Evolutionary conservation across 768 basidiomycete species (phyloP), one percentile per base, ranked within the genome.

Genomic region (Agaricus sinodeliciosus): DNA sequence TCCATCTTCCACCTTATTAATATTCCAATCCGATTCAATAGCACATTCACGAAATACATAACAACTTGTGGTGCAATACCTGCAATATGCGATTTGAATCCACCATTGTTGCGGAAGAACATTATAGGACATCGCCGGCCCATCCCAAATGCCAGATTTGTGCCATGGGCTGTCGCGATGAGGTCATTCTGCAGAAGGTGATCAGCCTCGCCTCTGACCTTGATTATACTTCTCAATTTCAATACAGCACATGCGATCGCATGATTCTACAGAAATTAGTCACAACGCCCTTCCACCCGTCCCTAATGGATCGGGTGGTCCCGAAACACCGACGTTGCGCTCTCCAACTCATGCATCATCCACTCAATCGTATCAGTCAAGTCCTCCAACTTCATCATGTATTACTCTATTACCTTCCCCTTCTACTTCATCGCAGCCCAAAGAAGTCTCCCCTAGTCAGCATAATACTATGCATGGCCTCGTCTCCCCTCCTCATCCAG

Each of bases 91-190:
- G 68, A 31, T 79, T 79, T 52, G 67, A 71, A 37, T 65, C 65
- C 12, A 46, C 61, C 1, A 67, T 70, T 19, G 59, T 64, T 16
- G 55, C 75, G 22, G 65, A 70, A 42, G 64, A 63, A 27, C 78
- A 80, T 55, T 74, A 72, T 58, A 62, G 55, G 16, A 64, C 65
- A 9, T 77, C 78, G 15, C 62, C 66, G 19, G 62, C 57, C 15
- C 79, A 80, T 60, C 75, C 79, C 2, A 72, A 70, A 49, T 79
- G 79, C 51, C 55, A 61, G 22, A 59, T 63, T 27, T 80, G 78
- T 48, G 59, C 63, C n/a, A 47, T 68, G 42, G 73, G 75, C 27
- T 78, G 77, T 51, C 56, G 63, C 42, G 71, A 75, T 51, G 61
- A 67, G 22, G 65, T 65, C 41, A 64, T 65, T 2, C 66, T 71